These are phyloP conservation scores for Eucalyptus caleyi DNA, from an alignment of 345 rosid genomes.

Conservation along the genomic window DNA sequence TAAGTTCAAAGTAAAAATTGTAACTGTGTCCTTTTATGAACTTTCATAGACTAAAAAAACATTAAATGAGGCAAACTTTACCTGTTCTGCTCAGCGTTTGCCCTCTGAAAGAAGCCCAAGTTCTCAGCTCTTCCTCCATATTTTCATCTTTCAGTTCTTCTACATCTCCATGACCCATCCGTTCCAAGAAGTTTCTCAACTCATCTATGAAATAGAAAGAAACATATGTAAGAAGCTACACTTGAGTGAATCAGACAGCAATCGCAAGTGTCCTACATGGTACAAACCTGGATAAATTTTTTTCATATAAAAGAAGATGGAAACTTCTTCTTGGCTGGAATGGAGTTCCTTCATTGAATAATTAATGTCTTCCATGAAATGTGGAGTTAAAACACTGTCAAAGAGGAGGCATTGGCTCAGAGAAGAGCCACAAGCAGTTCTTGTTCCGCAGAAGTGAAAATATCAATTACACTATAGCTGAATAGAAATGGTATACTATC, in stretches of 20 bases:
- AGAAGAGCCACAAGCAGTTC: not conserved
- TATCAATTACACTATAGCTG: not conserved
- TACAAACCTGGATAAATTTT: slow-evolving; percentile 70
- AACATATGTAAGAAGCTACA: not conserved
- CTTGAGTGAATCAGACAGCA: not conserved
- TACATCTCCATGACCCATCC: slow-evolving; percentile 52
- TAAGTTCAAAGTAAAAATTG: not conserved
- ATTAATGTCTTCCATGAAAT: slow-evolving; percentile 77
- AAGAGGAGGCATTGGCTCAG: slow-evolving; percentile 5
- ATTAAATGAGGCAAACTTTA: not conserved
- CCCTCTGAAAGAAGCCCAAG: slow-evolving; percentile 91
- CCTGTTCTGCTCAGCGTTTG: slow-evolving; percentile 97
- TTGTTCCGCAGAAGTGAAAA: not conserved
- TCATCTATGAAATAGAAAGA: slow-evolving; percentile 41
- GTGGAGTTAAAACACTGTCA: slow-evolving; percentile 84
- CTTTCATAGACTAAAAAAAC: not conserved
- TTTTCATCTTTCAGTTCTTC: slow-evolving; percentile 34
- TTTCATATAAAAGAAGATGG: slow-evolving; percentile 83
- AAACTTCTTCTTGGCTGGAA: slow-evolving; percentile 54
- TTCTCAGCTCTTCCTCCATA: slow-evolving; percentile 57
- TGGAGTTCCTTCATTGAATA: slow-evolving; percentile 64
- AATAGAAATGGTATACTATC: not conserved
- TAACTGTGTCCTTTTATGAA: not conserved
- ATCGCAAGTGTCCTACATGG: not conserved
- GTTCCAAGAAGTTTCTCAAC: slow-evolving; percentile 86